These are phyloP conservation scores for Zasmidium cellare DNA, from an alignment of 2,329 filamentous ascomycete genomes.

Conservation along the genomic window DNA sequence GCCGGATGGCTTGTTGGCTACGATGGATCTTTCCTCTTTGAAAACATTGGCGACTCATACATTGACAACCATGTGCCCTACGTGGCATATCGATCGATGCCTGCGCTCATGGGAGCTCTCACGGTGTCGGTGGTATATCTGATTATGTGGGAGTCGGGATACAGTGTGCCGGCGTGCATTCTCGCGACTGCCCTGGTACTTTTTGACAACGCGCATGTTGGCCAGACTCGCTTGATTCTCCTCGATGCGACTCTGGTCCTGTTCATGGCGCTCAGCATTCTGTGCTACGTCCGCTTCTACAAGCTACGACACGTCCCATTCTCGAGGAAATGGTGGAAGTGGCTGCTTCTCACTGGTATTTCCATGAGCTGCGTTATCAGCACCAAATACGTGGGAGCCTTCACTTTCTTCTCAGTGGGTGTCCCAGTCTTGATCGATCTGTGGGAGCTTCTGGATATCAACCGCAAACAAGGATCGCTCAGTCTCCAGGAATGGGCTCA, in stretches of 20 bases:
- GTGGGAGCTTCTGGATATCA: conserved; percentile 91
- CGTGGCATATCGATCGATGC: conserved; percentile 90
- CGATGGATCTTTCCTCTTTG: conserved; percentile 95
- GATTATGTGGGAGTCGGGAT: conserved; percentile 99
- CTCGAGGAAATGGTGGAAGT: conserved; percentile 98
- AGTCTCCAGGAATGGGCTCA: conserved; percentile 77
- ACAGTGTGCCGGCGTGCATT: conserved; percentile 89
- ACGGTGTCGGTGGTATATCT: conserved; percentile 92
- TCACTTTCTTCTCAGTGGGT: conserved; percentile 96
- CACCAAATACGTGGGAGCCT: conserved; percentile 94
- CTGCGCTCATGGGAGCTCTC: conserved; percentile 84
- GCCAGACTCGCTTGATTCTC: conserved; percentile 91
- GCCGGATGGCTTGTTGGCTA: conserved; percentile 98
- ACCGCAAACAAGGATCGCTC: conserved; percentile 78
- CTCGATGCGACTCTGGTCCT: conserved; percentile 92
- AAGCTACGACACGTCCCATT: conserved; percentile 90
- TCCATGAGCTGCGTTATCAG: conserved; percentile 96
- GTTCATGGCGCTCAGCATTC: conserved; percentile 91
- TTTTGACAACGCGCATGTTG: conserved; percentile 96
- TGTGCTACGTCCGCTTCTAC: conserved; percentile 97
- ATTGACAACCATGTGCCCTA: conserved; percentile 96
- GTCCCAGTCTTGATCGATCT: conserved; percentile 91
- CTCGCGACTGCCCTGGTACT: conserved; percentile 83
- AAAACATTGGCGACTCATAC: conserved; percentile 99
- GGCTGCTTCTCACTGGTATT: conserved; percentile 93